These are phyloP conservation scores for Penium margaritaceum DNA, from an alignment of 139 green algal species.

Conservation along the genomic window DNA sequence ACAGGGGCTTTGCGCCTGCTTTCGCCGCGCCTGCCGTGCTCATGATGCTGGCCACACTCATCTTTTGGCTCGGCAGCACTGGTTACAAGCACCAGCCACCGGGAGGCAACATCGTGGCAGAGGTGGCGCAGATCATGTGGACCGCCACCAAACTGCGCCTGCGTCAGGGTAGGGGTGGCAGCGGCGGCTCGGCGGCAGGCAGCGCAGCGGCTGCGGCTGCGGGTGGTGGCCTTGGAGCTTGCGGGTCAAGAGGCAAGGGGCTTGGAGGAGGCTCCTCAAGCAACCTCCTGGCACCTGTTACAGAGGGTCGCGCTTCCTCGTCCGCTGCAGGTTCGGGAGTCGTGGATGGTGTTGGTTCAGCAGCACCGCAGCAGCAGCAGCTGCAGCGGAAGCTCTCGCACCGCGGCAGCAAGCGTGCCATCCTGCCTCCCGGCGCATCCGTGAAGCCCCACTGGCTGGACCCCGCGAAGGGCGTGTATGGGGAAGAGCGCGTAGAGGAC, in stretches of 20 bases:
- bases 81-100: constrained; percentile 37
- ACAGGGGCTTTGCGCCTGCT: constrained; percentile 47
- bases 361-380: neutral
- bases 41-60: constrained; percentile 32
- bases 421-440: neutral
- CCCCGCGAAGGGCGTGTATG: constrained; percentile 30
- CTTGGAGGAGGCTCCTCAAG: neutral
- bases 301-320: neutral
- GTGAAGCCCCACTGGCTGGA: constrained; percentile 39
- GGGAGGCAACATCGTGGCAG: constrained; percentile 27
- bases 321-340: neutral
- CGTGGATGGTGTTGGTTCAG: neutral
- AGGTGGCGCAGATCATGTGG: constrained; percentile 18
- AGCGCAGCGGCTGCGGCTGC: neutral
- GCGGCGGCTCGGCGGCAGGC: neutral
- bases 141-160: neutral
- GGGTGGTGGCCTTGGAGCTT: too few relatives aligned
- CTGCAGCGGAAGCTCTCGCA: constrained; percentile 5
- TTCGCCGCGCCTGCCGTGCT: constrained; percentile 41
- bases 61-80: constrained; percentile 27
- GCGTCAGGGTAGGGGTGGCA: neutral
- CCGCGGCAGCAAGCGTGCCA: neutral
- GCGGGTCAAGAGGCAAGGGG: too few relatives aligned
- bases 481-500: constrained; percentile 39
- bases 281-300: neutral